A percentile compares a stretch with the other conserved stretches of the same genome.
Conservation (phyloP, 2,329 filamentous ascomycete species). For the Gremmenia infestans region DNA sequence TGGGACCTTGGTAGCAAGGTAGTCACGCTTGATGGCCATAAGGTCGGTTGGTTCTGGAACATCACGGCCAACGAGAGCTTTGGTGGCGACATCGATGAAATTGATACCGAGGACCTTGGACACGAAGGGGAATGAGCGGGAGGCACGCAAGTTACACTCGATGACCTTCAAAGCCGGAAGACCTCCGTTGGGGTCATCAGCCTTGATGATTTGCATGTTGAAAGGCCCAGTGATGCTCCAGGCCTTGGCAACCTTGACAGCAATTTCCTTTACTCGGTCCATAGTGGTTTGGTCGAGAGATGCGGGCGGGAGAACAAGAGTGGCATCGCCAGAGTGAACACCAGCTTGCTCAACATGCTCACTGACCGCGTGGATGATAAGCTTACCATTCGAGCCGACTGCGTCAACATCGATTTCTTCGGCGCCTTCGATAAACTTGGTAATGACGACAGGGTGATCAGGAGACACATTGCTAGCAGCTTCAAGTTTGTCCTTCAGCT, state of each 20-base stretch:
- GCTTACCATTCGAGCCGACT: conserved; percentile 78
- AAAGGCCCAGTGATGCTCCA: conserved; percentile 98
- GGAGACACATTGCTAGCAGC: conserved; percentile 88
- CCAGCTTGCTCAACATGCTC: conserved; percentile 97
- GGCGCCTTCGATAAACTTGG: conserved; percentile 95
- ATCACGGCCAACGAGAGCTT: conserved; percentile 79
- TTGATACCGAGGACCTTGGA: conserved; percentile 95
- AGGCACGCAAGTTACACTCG: conserved; percentile 95
- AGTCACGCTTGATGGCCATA: conserved; percentile 85
- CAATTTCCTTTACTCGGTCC: conserved; percentile 89
- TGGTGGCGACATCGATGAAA: conserved; percentile 94
- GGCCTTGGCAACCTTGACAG: conserved; percentile 90
- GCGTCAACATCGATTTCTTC: conserved; percentile 96
- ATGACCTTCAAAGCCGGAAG: conserved; percentile 86
- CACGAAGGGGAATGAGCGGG: conserved; percentile 96
- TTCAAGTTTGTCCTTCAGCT: conserved; percentile 91
- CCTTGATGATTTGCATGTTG: conserved; percentile 99
- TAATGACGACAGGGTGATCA: conserved; percentile 97
- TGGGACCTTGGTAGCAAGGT: conserved; percentile 93
- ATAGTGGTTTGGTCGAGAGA: conserved; percentile 73
- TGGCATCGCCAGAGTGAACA: conserved; percentile 97
- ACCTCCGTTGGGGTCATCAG: conserved; percentile 67
- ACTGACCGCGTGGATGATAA: conserved; percentile 86
- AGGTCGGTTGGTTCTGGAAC: conserved; percentile 82
- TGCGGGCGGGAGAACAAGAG: conserved; percentile 82